Evolutionary conservation across 108 stramenopile genomes (phyloP).

Genomic region (Cyclotella sp.): DNA sequence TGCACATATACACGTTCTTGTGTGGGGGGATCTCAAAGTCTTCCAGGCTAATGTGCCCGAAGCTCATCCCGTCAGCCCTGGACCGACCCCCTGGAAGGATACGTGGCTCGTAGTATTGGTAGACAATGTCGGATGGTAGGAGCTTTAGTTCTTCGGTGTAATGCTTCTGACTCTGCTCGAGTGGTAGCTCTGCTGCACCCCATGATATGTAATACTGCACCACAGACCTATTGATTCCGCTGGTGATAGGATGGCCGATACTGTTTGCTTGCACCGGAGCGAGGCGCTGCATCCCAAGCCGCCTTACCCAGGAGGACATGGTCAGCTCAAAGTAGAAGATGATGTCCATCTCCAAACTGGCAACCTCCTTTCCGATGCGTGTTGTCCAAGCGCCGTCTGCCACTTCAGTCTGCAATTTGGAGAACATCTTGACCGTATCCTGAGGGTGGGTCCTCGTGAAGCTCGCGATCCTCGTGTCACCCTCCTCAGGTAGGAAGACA

Average conservation of each 20-base stretch:
- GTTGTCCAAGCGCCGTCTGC: neutral
- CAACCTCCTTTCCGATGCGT: slow-evolving; percentile 13
- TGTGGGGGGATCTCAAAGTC: slow-evolving; percentile 4
- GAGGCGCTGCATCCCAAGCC: slow-evolving; percentile 37
- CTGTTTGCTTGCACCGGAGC: slow-evolving; percentile 47
- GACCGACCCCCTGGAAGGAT: neutral
- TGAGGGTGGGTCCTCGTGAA: neutral
- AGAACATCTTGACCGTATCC: neutral
- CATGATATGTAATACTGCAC: slow-evolving; percentile 52
- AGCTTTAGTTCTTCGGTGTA: slow-evolving; percentile 45
- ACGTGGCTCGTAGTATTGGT: neutral
- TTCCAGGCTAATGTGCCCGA: neutral
- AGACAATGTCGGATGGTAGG: neutral
- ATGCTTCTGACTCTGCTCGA: slow-evolving; percentile 32
- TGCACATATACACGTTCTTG: slow-evolving; percentile 36
- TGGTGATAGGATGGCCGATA: slow-evolving; percentile 54
- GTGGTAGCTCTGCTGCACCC: slow-evolving; percentile 44
- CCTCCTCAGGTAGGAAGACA: neutral
- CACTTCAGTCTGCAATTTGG: neutral
- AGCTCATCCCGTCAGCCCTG: neutral
- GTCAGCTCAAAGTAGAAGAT: slow-evolving; percentile 49
- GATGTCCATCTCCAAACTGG: slow-evolving; percentile 36
- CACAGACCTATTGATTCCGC: slow-evolving; percentile 18
- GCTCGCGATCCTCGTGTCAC: neutral
- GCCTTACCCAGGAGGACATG: slow-evolving; percentile 28